Conservation (phyloP, 2,329 filamentous ascomycete genomes). For the Epichloe glyceriae region DNA sequence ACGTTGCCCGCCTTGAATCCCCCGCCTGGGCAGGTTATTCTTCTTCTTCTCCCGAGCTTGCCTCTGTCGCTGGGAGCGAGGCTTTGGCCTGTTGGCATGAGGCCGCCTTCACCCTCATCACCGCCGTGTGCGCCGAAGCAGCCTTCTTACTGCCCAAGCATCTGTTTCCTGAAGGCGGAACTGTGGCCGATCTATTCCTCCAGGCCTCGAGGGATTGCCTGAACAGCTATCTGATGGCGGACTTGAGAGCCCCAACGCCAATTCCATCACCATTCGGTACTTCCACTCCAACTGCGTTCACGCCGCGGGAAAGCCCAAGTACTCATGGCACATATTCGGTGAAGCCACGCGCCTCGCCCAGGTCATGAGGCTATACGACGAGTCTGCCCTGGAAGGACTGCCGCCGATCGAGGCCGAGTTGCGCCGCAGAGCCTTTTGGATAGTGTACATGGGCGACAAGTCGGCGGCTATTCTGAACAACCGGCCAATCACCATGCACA, state of each 20-base stretch:
- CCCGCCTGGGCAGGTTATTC: constrained; percentile 1
- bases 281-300: constrained; percentile 33
- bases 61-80: neutral
- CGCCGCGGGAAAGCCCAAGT: constrained; percentile 27
- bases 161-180: constrained; percentile 25
- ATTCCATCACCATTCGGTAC: constrained; percentile 29
- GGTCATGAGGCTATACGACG: constrained; percentile 29
- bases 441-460: constrained; percentile 27
- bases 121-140: constrained; percentile 29
- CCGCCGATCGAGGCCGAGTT: constrained; percentile 25
- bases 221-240: constrained; percentile 25
- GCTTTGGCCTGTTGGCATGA: constrained; percentile 18
- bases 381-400: constrained; percentile 22
- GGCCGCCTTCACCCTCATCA: constrained; percentile 27
- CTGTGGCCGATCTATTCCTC: constrained; percentile 24
- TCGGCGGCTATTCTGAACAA: constrained; percentile 26
- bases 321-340: constrained; percentile 33
- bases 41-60: neutral
- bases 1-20: neutral
- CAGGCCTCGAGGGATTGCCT: constrained; percentile 26
- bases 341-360: constrained; percentile 29
- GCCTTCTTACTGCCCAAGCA: constrained; percentile 26
- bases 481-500: constrained; percentile 29
- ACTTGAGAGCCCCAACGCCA: constrained; percentile 28
- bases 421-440: constrained; percentile 24